Evolutionary conservation across 345 rosid species (phyloP).

Genomic region (Sapria himalayana): DNA sequence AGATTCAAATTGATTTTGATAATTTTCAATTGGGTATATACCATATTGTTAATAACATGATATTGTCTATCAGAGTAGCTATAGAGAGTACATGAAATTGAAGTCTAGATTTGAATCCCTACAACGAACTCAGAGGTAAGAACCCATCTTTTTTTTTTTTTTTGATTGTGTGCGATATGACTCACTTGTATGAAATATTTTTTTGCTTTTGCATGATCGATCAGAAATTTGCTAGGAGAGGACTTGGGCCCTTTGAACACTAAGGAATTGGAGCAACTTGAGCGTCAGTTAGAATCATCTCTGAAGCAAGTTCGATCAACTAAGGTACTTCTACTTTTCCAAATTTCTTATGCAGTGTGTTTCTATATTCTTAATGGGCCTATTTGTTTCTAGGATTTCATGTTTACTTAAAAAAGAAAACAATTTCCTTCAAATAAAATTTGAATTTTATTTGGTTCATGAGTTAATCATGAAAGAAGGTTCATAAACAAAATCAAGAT

Average conservation of each 20-base stretch:
- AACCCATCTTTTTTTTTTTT: neutral
- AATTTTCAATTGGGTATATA: too few relatives aligned
- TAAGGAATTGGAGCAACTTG: constrained; percentile 96
- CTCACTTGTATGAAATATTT: neutral
- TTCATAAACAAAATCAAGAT: too few relatives aligned
- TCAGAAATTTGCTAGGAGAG: constrained; percentile 87
- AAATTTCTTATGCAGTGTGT: neutral
- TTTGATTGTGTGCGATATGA: neutral
- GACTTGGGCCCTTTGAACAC: constrained; percentile 70
- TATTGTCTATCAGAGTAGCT: constrained; percentile 36
- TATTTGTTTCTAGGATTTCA: too few relatives aligned
- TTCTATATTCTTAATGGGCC: too few relatives aligned
- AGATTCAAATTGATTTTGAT: too few relatives aligned
- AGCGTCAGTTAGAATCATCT: constrained; percentile 68
- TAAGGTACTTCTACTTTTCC: constrained; percentile 22
- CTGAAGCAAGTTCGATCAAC: constrained; percentile 79
- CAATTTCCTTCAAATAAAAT: too few relatives aligned
- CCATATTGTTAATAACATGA: too few relatives aligned
- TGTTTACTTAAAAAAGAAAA: too few relatives aligned
- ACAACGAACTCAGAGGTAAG: constrained; percentile 71
- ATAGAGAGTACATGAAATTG: constrained; percentile 75
- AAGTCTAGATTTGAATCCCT: constrained; percentile 57
- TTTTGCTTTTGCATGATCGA: neutral
- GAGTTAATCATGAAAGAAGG: too few relatives aligned
- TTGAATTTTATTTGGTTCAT: too few relatives aligned